These are phyloP conservation scores for Erythrophleum fordii DNA, from an alignment of 306 rosid species.

Conservation along the genomic window DNA sequence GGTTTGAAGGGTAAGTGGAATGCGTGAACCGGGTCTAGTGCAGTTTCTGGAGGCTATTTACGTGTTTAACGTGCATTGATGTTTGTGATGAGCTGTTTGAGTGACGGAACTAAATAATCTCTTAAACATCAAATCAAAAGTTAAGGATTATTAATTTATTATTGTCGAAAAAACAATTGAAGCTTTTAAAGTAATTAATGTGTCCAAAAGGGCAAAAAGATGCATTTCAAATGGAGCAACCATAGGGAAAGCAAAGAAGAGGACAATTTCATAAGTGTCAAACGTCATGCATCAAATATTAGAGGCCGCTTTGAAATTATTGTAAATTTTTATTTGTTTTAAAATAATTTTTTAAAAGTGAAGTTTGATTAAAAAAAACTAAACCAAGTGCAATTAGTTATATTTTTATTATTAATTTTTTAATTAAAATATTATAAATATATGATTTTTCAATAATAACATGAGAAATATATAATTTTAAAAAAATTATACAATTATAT, in stretches of 20 bases:
- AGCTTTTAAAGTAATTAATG: background rate
- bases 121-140: slow-evolving; percentile 52
- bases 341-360: no score
- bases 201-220: slow-evolving; percentile 18
- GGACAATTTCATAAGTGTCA: slow-evolving; percentile 5
- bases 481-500: no score
- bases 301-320: no score
- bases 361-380: no score
- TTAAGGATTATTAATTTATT: background rate
- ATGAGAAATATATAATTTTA: no score
- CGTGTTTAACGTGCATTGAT: slow-evolving; percentile 18
- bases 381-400: no score
- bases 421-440: no score
- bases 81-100: slow-evolving; percentile 34
- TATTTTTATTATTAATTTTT: no score
- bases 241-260: background rate
- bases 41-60: background rate
- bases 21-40: background rate
- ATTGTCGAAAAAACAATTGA: background rate
- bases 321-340: no score
- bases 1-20: background rate
- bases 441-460: no score
- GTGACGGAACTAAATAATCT: slow-evolving; percentile 13
- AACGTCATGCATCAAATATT: background rate
- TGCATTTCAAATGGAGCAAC: slow-evolving; percentile 30